Conservation (phyloP, 371 early-diverging fungal genomes). For the Rhizopus arrhizus region DNA sequence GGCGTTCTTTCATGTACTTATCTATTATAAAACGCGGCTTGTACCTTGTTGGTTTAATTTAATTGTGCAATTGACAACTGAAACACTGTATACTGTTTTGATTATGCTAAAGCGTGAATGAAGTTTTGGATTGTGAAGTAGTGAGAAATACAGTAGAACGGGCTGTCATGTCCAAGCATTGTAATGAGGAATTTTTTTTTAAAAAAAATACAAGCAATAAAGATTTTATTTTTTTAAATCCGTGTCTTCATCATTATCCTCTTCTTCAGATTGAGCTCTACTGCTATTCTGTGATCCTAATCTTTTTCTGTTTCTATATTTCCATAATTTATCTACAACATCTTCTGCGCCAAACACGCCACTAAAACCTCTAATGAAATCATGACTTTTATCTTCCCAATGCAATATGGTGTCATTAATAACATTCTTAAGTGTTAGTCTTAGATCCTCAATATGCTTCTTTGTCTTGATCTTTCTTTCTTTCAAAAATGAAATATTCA, state of each 20-base stretch:
- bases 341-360: constrained; percentile 67
- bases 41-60: no score
- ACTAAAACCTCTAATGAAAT: constrained; percentile 69
- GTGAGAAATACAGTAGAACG: no score
- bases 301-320: constrained; percentile 29
- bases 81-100: no score
- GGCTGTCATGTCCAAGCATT: no score
- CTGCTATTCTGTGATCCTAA: constrained; percentile 16
- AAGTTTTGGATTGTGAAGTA: no score
- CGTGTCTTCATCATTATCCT: background rate
- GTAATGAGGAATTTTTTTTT: no score
- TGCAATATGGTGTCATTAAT: constrained; percentile 60
- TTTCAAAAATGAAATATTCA: constrained; percentile 87
- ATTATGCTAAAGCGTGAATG: no score
- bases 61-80: no score
- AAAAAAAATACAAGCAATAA: no score
- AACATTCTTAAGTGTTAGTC: constrained; percentile 65
- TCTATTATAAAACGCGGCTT: no score
- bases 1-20: no score
- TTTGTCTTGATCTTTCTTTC: constrained; percentile 75
- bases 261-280: constrained; percentile 27
- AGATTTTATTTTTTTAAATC: no score
- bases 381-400: constrained; percentile 74
- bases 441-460: constrained; percentile 66
- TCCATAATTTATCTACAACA: constrained; percentile 50